Evolutionary conservation across 1,284 basidiomycete species (phyloP).

Genomic region (Rhodotorula sp.): DNA sequence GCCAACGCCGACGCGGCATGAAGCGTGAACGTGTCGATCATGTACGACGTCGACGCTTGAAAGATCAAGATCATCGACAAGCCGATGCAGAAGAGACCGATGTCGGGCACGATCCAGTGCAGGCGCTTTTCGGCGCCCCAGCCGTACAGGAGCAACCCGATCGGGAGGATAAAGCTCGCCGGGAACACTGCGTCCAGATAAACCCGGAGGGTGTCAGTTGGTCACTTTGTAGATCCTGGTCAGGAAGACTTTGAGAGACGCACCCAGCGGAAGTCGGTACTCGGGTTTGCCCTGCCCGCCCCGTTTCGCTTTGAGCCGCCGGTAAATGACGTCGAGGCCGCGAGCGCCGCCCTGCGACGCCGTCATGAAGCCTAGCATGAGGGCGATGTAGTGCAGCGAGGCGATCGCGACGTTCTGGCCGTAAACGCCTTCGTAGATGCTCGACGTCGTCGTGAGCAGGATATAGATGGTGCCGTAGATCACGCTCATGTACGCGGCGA

Average conservation of each 20-base stretch:
- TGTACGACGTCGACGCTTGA: constrained; percentile 26
- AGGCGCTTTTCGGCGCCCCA: constrained; percentile 61
- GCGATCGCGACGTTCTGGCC: constrained; percentile 55
- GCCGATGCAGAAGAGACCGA: constrained; percentile 33
- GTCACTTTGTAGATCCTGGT: constrained; percentile 26
- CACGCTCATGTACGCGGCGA: constrained; percentile 57
- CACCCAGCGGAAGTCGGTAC: constrained; percentile 54
- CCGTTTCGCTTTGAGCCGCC: constrained; percentile 56
- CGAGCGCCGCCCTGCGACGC: constrained; percentile 57
- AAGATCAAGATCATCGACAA: constrained; percentile 30
- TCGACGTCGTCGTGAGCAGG: constrained; percentile 62
- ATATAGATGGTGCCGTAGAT: constrained; percentile 58
- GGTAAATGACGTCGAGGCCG: constrained; percentile 57
- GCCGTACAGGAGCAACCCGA: constrained; percentile 63
- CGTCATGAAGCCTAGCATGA: constrained; percentile 20
- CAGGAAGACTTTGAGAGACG: constrained; percentile 17
- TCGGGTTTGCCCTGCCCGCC: constrained; percentile 61
- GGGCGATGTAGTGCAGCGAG: constrained; percentile 63
- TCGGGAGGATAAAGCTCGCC: constrained; percentile 57
- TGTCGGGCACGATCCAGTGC: constrained; percentile 58
- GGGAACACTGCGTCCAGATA: constrained; percentile 54
- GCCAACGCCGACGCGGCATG: constrained; percentile 47
- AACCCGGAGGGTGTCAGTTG: constrained; percentile 19
- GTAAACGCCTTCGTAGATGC: constrained; percentile 56
- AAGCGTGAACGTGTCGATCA: constrained; percentile 44